phyloP scores from a whole-genome alignment of 2,329 filamentous ascomycete genomes.

The Epichloe baconii region DNA sequence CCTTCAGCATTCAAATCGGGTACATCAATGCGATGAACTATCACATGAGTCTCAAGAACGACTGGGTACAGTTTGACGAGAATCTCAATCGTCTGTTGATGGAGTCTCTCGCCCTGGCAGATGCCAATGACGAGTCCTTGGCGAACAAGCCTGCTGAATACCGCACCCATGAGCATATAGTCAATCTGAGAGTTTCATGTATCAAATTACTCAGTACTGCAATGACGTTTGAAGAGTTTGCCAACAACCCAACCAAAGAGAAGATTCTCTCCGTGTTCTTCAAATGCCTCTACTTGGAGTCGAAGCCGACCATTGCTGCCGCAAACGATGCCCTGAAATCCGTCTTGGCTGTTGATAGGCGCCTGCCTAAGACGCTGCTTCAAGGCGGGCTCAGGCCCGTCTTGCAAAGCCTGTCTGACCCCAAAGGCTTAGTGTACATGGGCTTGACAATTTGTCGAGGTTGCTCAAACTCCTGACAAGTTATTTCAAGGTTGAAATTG shows the following conservation, averaged over 20 bases:
- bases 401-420: slow-evolving; percentile 90
- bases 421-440: slow-evolving; percentile 80
- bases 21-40: slow-evolving; percentile 98
- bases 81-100: slow-evolving; percentile 79
- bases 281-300: slow-evolving; percentile 90
- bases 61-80: slow-evolving; percentile 86
- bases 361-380: slow-evolving; percentile 86
- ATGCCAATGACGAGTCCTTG: slow-evolving; percentile 85
- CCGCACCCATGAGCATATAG: slow-evolving; percentile 87
- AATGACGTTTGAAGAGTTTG: slow-evolving; percentile 86
- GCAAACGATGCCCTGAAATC: slow-evolving; percentile 83
- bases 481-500: slow-evolving; percentile 99
- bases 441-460: slow-evolving; percentile 80
- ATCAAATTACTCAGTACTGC: slow-evolving; percentile 87
- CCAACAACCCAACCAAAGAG: slow-evolving; percentile 50
- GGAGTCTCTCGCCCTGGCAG: slow-evolving; percentile 86
- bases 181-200: slow-evolving; percentile 83
- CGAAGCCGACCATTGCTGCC: slow-evolving; percentile 81
- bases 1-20: slow-evolving; percentile 90
- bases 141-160: slow-evolving; percentile 90
- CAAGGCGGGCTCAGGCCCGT: slow-evolving; percentile 91
- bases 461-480: slow-evolving; percentile 86
- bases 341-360: slow-evolving; percentile 77
- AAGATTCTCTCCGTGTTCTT: slow-evolving; percentile 93
- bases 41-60: slow-evolving; percentile 76